Evolutionary conservation across 805 yeast species (phyloP), one percentile per base, ranked within the genome.

Genomic region (Saccharomycopsis sp.): DNA sequence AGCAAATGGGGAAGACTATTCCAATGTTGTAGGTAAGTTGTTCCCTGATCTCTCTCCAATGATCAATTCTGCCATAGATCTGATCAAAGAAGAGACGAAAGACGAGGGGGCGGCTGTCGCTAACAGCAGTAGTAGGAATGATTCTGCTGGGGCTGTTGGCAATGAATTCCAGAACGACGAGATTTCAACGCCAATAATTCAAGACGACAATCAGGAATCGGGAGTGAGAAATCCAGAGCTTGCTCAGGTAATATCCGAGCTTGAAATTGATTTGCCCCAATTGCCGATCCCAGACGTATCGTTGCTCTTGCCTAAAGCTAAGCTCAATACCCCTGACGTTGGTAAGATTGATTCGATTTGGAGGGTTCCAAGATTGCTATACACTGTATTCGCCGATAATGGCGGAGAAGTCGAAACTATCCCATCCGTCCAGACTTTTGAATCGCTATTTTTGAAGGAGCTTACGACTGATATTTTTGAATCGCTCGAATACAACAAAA

Each of bases 401-500:
- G 70, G 73, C 15, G 70, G 74, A 7, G 37, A 12, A 5, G 81
- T 88, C 55, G 85, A 82, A 56, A 89, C 97, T 1, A 82, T 83
- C 2, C 88, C 91, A 0, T 71, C 78, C 2, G 70, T 75, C 2
- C 74, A 72, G 0, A 66, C 82, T 1, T 79, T 80, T 59, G 77
- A 76, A 21, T 83, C 86, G 0, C 73, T 89, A 57, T 68, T 92
- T 24, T 75, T 91, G 63, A 81, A 89, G 62, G 98, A 94, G 67
- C 73, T 89, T 37, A 76, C 85, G 40, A 79, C 80, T 53, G 97
- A 92, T 70, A 72, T 88, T 34, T 80, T 91, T 56, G 83, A 86
- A 60, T 83, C 86, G 64, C 73, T 92, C 74, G 96, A 91, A 63
- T 94, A 89, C 76, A 94, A 94, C 72, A 85, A 96, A 67, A 82